These are phyloP conservation scores for Triticum monococcum DNA, from an alignment of 176 grass and related monocot species.

Conservation along the genomic window DNA sequence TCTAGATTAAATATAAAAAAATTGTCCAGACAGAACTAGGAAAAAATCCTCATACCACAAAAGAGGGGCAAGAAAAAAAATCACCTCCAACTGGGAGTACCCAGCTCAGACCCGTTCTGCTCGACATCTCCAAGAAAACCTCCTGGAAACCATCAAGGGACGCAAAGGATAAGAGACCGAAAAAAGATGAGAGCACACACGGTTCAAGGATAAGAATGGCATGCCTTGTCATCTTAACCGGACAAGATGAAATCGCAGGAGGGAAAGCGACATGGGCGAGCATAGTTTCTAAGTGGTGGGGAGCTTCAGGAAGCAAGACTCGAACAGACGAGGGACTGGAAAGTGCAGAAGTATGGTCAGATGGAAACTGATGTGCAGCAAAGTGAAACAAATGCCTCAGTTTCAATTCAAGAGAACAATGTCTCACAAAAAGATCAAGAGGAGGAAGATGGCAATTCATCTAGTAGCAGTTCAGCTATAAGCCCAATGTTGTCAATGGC, in stretches of 20 bases:
- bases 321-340: no score
- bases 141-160: neutral
- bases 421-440: neutral
- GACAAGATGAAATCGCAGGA: neutral
- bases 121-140: conserved; percentile 1
- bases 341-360: neutral
- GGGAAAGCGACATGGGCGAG: neutral
- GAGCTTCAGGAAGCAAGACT: neutral
- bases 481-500: neutral
- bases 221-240: neutral
- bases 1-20: neutral
- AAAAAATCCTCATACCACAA: neutral
- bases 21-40: neutral
- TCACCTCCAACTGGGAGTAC: conserved; percentile 54
- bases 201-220: neutral
- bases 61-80: neutral
- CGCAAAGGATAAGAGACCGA: neutral
- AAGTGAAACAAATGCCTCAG: neutral
- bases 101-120: conserved; percentile 8
- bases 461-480: neutral
- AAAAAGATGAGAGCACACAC: neutral
- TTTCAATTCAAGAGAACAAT: neutral
- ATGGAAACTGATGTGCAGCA: neutral
- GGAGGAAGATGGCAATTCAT: neutral
- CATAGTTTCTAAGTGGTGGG: neutral